Conservation (phyloP, 106 monocot species). For the Phalaenopsis aphrodite region DNA sequence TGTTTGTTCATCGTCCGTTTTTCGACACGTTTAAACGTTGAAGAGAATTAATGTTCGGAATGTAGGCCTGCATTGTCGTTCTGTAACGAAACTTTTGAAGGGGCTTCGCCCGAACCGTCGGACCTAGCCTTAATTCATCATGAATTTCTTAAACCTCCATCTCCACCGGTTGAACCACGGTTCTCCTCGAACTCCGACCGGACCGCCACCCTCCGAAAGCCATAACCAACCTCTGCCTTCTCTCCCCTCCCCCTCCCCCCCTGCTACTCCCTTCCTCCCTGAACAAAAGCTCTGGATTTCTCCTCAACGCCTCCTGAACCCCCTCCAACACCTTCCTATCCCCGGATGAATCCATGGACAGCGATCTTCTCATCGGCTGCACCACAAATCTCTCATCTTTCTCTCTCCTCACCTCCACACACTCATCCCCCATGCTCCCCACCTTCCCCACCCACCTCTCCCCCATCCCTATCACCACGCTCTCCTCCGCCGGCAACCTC, state of each 20-base stretch:
- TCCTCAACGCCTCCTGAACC: constrained; percentile 34
- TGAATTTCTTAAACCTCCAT: constrained; percentile 6
- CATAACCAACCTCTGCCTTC: constrained; percentile 22
- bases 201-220: constrained; percentile 24
- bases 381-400: constrained; percentile 38
- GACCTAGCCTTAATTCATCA: no score
- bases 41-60: no score
- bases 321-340: constrained; percentile 35
- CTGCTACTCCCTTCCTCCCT: constrained; percentile 2
- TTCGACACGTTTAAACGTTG: no score
- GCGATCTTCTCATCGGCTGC: constrained; percentile 57
- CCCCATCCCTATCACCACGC: constrained; percentile 20
- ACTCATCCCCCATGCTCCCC: constrained; percentile 64
- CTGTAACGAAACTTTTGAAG: no score
- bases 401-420: constrained; percentile 18
- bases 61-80: no score
- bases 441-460: neutral
- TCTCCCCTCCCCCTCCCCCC: constrained; percentile 1
- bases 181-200: constrained; percentile 1
- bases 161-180: constrained; percentile 1
- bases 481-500: neutral
- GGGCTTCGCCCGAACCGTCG: no score
- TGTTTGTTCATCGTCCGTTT: no score
- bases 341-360: constrained; percentile 64
- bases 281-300: constrained; percentile 8